These are phyloP conservation scores for Panicum hallii DNA, from an alignment of 202 grass and related monocot genomes.

Conservation along the genomic window DNA sequence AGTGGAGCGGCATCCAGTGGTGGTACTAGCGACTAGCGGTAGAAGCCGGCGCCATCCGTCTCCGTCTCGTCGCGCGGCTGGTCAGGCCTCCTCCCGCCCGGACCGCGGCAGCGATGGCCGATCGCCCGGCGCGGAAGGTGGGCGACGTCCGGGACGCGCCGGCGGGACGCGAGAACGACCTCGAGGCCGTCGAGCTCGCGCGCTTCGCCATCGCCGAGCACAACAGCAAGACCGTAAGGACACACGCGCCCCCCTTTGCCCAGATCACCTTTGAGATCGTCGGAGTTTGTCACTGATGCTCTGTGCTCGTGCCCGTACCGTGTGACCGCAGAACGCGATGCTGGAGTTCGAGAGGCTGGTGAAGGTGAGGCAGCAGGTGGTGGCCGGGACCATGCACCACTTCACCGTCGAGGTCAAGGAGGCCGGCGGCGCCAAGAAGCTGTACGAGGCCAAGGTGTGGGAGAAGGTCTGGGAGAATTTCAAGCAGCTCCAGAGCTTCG, in stretches of 20 bases:
- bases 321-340: slow-evolving; percentile 51
- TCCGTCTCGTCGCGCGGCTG: neutral
- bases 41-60: neutral
- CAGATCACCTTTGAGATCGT: no score
- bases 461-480: slow-evolving; percentile 70
- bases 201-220: slow-evolving; percentile 74
- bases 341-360: slow-evolving; percentile 70
- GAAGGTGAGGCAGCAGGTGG: slow-evolving; percentile 68
- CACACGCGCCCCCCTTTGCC: neutral
- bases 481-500: slow-evolving; percentile 70
- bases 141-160: slow-evolving; percentile 58
- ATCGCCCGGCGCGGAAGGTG: neutral
- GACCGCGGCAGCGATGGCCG: slow-evolving; percentile 15
- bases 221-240: slow-evolving; percentile 59
- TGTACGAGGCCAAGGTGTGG: slow-evolving; percentile 69
- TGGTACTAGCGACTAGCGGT: neutral
- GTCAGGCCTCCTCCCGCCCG: neutral
- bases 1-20: neutral
- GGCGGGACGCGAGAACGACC: slow-evolving; percentile 59
- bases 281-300: no score
- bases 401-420: slow-evolving; percentile 72
- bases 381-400: slow-evolving; percentile 65
- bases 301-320: no score
- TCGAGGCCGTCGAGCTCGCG: slow-evolving; percentile 57
- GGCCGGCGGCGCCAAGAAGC: slow-evolving; percentile 48